Evolutionary conservation across 352 stramenopile species (phyloP), one percentile per base, ranked within the genome.

Genomic region (Thraustotheca clavata): DNA sequence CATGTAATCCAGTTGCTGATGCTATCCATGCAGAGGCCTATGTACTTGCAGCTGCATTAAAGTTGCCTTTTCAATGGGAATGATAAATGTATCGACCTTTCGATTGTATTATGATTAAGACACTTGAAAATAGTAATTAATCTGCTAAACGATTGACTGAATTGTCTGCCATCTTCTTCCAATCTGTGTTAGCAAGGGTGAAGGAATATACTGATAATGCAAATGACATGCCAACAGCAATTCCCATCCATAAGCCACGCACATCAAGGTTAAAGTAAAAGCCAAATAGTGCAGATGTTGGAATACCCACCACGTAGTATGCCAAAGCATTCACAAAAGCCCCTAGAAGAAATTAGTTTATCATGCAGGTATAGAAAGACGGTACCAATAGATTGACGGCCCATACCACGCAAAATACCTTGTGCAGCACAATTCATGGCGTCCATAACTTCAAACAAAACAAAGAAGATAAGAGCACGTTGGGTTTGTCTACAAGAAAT

Each of bases 291-390:
- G 76, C 75, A 1, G 75, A 83, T 0, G 90, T 24, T 0, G 86
- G 86, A 22, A 95, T 76, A 16, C 86, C 84, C 12, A 89, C 74
- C 1, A 75, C 61, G 65, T 91, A 95, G 65, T 91, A 93, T 1
- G 80, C 86, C 9, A 88, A 71, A 11, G 84, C 76, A 43, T 90
- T 91, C 1, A 65, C 38, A 14, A 24, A 65, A 12, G 57, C 57
- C 2, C 57, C 57, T 63, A 89, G 34, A 20, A 76, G n/a, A 88
- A 67, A 5, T 76, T 73, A 55, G 79, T 84, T 62, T 83, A 88
- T 36, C 72, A 69, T 3, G 86, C 54, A 22, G 83, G 35, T 33
- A 89, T 89, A 14, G 4, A 18, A 49, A 29, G 5, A 76, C 72
- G 20, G 80, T 76, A 24, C 73, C 76, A n/a, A 86, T 68, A 3